Evolutionary conservation across 169 alveolate genomes (phyloP).

Genomic region (Eimeria necatrix): DNA sequence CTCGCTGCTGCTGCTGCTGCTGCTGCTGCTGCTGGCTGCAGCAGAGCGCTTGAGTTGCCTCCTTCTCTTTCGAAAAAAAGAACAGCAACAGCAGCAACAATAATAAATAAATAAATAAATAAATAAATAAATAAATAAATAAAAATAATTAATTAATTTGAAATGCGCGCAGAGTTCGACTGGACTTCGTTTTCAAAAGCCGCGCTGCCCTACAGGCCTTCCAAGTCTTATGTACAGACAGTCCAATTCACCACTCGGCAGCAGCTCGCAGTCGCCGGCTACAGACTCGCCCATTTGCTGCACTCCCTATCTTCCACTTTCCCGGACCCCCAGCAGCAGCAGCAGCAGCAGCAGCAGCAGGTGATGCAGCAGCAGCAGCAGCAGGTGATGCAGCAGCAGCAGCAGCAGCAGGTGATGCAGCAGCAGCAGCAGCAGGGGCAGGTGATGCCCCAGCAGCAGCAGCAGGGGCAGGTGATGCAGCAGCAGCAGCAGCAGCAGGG

Average conservation of each 20-base stretch:
- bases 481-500: too few relatives aligned
- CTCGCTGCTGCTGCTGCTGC: too few relatives aligned
- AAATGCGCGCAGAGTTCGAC: conserved; percentile 9
- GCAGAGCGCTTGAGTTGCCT: not conserved
- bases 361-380: not conserved
- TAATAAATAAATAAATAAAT: not conserved
- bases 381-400: not conserved
- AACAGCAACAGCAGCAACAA: not conserved
- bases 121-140: too few relatives aligned
- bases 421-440: too few relatives aligned
- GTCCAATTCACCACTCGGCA: not conserved
- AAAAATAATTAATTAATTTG: not conserved
- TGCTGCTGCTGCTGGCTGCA: too few relatives aligned
- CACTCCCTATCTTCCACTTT: not conserved
- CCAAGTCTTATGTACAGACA: not conserved
- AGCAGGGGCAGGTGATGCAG: not conserved
- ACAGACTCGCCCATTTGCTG: not conserved
- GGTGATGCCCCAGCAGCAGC: not conserved
- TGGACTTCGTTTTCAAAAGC: not conserved
- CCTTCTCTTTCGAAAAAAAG: too few relatives aligned
- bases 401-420: not conserved
- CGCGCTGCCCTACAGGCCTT: conserved; percentile 49
- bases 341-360: not conserved
- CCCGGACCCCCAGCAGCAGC: not conserved
- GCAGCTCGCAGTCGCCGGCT: not conserved